phyloP scores from a whole-genome alignment of 163 green algal genomes.

The Volvox carteri region DNA sequence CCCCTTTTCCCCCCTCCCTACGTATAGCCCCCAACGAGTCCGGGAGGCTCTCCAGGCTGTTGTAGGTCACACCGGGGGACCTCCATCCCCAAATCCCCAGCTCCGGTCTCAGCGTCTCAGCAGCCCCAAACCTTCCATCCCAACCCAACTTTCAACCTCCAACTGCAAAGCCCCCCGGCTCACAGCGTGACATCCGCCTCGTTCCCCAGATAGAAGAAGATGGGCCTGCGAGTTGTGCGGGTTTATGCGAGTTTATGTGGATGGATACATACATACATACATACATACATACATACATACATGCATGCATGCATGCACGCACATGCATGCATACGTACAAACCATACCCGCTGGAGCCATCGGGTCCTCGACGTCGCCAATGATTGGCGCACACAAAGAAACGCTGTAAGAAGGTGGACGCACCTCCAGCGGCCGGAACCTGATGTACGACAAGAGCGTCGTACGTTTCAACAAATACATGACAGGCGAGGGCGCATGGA shows the following conservation, averaged over 20 bases:
- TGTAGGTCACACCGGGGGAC: too few relatives aligned
- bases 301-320: background rate
- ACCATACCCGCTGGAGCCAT: constrained; percentile 43
- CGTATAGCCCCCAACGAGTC: too few relatives aligned
- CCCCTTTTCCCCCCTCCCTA: too few relatives aligned
- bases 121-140: too few relatives aligned
- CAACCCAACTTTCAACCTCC: too few relatives aligned
- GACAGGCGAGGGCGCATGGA: background rate
- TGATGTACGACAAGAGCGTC: constrained; percentile 13
- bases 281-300: background rate
- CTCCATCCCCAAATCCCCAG: background rate
- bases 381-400: constrained; percentile 88
- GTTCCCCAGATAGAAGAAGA: constrained; percentile 96
- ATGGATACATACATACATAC: too few relatives aligned
- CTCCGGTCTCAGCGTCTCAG: background rate
- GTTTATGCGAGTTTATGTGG: background rate
- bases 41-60: too few relatives aligned
- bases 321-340: too few relatives aligned
- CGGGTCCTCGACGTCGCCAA: constrained; percentile 62
- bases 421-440: constrained; percentile 51
- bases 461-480: background rate
- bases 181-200: constrained; percentile 87
- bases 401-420: constrained; percentile 81
- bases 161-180: background rate
- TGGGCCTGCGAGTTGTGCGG: constrained; percentile 65